phyloP scores from a whole-genome alignment of 2,329 filamentous ascomycete species.

The Corinectria fuckeliana region DNA sequence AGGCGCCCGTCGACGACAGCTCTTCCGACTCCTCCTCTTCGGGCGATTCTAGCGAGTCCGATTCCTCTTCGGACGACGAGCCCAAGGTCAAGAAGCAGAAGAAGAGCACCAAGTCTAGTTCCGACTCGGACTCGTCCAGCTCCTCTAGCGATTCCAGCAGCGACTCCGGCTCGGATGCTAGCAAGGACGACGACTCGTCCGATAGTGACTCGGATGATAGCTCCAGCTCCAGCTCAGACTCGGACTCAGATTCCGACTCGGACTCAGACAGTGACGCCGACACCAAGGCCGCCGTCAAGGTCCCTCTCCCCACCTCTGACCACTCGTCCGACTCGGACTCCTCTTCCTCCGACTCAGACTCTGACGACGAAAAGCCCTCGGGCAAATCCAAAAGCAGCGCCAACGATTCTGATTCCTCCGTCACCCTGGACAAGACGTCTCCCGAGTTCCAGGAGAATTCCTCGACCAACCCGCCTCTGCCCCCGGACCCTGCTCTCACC shows the following conservation, averaged over 20 bases:
- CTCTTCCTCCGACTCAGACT: conserved; percentile 47
- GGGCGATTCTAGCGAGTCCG: conserved; percentile 45
- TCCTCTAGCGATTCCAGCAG: conserved; percentile 34
- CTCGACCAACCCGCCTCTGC: conserved; percentile 57
- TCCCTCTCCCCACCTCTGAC: conserved; percentile 52
- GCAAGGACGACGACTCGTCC: conserved; percentile 38
- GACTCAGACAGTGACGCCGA: conserved; percentile 45
- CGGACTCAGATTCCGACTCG: conserved; percentile 49
- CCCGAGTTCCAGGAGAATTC: conserved; percentile 44
- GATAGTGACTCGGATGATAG: conserved; percentile 39
- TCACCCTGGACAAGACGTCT: conserved; percentile 59
- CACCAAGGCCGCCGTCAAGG: conserved; percentile 46
- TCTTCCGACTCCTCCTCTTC: conserved; percentile 42
- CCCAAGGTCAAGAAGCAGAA: conserved; percentile 61
- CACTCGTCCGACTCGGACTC: conserved; percentile 43
- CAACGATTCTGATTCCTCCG: conserved; percentile 51
- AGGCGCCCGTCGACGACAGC: conserved; percentile 43
- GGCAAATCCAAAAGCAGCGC: conserved; percentile 23
- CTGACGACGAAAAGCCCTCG: conserved; percentile 34
- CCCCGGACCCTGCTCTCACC: conserved; percentile 53
- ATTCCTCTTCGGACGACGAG: conserved; percentile 55
- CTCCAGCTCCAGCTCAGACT: conserved; percentile 41
- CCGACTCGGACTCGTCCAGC: conserved; percentile 39
- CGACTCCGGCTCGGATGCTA: conserved; percentile 44
- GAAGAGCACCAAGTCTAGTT: conserved; percentile 28